Conservation (phyloP, 225 moss, liverwort and hornwort genomes). For the Physcomitrium patens region DNA sequence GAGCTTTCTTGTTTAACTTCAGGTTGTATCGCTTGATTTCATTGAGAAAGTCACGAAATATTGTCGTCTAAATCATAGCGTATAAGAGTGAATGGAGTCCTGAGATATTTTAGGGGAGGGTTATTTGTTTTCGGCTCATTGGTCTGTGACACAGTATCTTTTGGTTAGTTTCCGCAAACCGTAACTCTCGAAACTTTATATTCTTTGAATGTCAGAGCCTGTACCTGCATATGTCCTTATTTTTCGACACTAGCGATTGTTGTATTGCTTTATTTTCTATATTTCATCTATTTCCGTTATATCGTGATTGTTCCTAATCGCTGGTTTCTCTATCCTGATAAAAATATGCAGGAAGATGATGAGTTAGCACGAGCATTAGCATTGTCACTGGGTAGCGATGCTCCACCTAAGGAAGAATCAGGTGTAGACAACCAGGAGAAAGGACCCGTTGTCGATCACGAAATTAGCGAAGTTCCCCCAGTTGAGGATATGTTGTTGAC, state of each 20-base stretch:
- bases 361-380: constrained; percentile 93
- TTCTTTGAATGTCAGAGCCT: too few relatives aligned
- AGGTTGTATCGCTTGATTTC: too few relatives aligned
- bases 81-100: too few relatives aligned
- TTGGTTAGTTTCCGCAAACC: too few relatives aligned
- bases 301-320: background rate
- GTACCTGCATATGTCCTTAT: background rate
- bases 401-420: constrained; percentile 66
- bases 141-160: too few relatives aligned
- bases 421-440: constrained; percentile 57
- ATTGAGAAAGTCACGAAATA: too few relatives aligned
- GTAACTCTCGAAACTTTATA: too few relatives aligned
- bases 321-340: background rate
- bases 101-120: too few relatives aligned
- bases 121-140: too few relatives aligned
- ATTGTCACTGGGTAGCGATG: constrained; percentile 75
- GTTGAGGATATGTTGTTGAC: constrained; percentile 92
- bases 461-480: constrained; percentile 68
- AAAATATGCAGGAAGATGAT: constrained; percentile 76
- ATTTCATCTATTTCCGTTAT: too few relatives aligned
- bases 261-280: background rate
- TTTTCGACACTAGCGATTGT: background rate
- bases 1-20: too few relatives aligned
- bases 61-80: too few relatives aligned
- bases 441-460: constrained; percentile 63